These are phyloP conservation scores for Albophoma yamanashiensis DNA, from an alignment of 2,329 filamentous ascomycete species.

Conservation along the genomic window DNA sequence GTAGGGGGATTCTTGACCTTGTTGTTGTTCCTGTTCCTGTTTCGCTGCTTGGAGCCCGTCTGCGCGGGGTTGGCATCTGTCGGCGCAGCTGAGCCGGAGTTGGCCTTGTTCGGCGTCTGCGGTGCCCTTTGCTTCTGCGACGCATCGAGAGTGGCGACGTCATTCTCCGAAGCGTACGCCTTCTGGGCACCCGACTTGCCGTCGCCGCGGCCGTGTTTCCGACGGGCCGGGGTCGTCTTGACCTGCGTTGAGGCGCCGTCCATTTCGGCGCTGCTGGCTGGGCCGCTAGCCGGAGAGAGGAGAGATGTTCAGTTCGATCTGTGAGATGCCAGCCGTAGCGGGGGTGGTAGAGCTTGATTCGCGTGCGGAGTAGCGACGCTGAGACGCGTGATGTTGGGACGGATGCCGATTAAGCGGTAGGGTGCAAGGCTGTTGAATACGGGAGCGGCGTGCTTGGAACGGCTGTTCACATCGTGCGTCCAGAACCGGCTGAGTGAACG, in stretches of 20 bases:
- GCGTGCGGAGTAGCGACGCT: not conserved
- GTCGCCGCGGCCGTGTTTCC: slow-evolving; percentile 28
- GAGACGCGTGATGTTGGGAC: too few species aligned
- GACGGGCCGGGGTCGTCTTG: slow-evolving; percentile 24
- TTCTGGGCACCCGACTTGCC: slow-evolving; percentile 33
- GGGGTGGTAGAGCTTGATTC: not conserved
- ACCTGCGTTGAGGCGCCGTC: slow-evolving; percentile 20
- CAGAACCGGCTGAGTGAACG: not conserved
- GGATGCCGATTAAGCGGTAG: not conserved
- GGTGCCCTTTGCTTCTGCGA: slow-evolving; percentile 22
- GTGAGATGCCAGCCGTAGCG: not conserved
- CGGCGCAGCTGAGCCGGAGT: slow-evolving; percentile 23
- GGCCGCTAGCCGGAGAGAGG: not conserved
- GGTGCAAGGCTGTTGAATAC: not conserved
- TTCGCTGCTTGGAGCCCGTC: slow-evolving; percentile 17
- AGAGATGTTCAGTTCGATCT: not conserved
- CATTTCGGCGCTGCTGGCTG: slow-evolving; percentile 13
- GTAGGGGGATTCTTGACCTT: slow-evolving; percentile 18
- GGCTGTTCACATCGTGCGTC: not conserved
- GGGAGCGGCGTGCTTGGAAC: not conserved
- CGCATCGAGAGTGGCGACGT: slow-evolving; percentile 23
- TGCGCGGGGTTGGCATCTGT: slow-evolving; percentile 11
- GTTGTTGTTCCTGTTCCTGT: slow-evolving; percentile 19
- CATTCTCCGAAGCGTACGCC: slow-evolving; percentile 50
- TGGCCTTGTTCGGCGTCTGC: slow-evolving; percentile 36